phyloP scores from a whole-genome alignment of 192 early-diverging fungal genomes.

The Gamsiella multidivaricata region DNA sequence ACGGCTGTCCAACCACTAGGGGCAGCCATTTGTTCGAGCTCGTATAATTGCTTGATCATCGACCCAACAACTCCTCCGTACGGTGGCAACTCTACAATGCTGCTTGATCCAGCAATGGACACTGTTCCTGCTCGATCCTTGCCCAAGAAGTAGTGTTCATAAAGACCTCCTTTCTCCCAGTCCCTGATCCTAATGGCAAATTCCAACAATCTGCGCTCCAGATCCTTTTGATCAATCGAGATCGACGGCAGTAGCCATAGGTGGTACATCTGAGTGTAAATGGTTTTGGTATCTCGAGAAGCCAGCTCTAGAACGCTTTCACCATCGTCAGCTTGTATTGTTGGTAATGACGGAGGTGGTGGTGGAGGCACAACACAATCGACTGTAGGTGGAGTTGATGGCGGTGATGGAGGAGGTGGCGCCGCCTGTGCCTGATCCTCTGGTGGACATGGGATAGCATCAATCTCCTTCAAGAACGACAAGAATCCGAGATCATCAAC shows the following conservation, averaged over 20 bases:
- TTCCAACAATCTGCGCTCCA: conserved; percentile 33
- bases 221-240: conserved; percentile 19
- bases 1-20: conserved; percentile 26
- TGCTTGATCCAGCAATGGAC: neutral
- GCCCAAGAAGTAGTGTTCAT: conserved; percentile 29
- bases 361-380: neutral
- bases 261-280: conserved; percentile 19
- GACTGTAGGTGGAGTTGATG: neutral
- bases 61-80: conserved; percentile 35
- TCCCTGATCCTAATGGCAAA: conserved; percentile 32
- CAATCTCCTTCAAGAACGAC: conserved; percentile 39
- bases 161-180: conserved; percentile 36
- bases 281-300: conserved; percentile 1
- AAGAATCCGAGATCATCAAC: conserved; percentile 14
- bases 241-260: conserved; percentile 16
- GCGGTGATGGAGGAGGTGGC: conserved; percentile 9
- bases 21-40: conserved; percentile 24
- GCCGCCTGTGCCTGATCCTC: conserved; percentile 1
- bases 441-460: conserved; percentile 22
- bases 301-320: neutral
- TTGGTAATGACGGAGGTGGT: neutral
- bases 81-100: neutral
- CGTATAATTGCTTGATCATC: conserved; percentile 34
- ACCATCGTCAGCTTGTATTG: neutral
- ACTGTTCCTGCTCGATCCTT: conserved; percentile 11